Evolutionary conservation across 2,329 filamentous ascomycete species (phyloP).

Genomic region (Ophiocordyceps australis): DNA sequence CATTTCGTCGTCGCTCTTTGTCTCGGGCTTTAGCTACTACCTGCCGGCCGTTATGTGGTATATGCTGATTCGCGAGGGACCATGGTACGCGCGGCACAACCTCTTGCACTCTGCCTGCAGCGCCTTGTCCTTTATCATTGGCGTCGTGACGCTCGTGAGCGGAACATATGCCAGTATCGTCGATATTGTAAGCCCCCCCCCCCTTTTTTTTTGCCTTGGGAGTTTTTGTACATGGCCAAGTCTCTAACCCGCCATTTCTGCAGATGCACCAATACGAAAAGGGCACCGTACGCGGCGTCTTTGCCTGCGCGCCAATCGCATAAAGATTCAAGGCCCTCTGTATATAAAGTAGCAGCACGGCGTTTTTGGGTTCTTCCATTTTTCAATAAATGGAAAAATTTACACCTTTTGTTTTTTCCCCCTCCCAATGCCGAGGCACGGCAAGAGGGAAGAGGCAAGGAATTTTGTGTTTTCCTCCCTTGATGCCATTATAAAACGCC

Average conservation of each 20-base stretch:
- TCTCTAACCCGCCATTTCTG: not conserved
- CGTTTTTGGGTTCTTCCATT: too few species aligned
- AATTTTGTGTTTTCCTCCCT: too few species aligned
- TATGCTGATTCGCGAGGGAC: constrained; percentile 14
- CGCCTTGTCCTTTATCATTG: constrained; percentile 8
- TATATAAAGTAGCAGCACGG: too few species aligned
- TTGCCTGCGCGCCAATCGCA: too few species aligned
- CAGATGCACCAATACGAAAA: constrained; percentile 3
- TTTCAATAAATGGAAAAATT: too few species aligned
- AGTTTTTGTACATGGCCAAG: not conserved
- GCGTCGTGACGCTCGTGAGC: constrained; percentile 7
- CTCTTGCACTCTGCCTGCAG: constrained; percentile 6
- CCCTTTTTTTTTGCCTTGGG: not conserved
- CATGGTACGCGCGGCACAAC: constrained; percentile 9
- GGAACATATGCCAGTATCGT: constrained; percentile 9
- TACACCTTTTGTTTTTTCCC: too few species aligned
- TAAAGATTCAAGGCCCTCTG: too few species aligned
- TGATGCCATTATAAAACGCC: too few species aligned
- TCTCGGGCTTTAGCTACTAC: constrained; percentile 19
- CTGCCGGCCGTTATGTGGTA: constrained; percentile 21
- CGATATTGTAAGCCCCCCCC: constrained; percentile 8
- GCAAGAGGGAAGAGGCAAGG: too few species aligned
- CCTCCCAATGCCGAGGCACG: too few species aligned
- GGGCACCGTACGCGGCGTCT: constrained; percentile 4
- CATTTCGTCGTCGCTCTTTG: constrained; percentile 27